Conservation (phyloP, 768 basidiomycete species). For the Phylloporus sp. region DNA sequence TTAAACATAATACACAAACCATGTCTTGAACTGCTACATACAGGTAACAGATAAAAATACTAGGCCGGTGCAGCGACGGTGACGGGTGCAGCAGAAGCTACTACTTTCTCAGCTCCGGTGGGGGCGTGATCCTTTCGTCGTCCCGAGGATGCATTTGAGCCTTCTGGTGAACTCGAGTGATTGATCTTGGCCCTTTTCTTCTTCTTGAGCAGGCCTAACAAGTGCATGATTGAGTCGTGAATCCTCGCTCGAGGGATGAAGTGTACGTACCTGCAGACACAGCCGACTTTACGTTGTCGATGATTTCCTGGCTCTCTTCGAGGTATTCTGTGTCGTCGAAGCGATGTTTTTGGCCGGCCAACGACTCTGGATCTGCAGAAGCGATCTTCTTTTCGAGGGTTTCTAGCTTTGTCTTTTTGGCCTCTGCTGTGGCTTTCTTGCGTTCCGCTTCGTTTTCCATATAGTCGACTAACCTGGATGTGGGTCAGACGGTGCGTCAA, state of each 20-base stretch:
- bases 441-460: conserved; percentile 81
- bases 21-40: background rate
- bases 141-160: conserved; percentile 21
- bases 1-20: background rate
- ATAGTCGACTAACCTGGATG: conserved; percentile 69
- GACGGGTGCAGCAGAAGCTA: conserved; percentile 1
- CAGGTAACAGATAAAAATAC: background rate
- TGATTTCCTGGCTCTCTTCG: conserved; percentile 86
- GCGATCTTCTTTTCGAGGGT: conserved; percentile 73
- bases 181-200: conserved; percentile 61
- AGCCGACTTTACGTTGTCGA: conserved; percentile 87
- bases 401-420: conserved; percentile 78
- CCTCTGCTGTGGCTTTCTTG: conserved; percentile 70
- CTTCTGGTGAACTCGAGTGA: conserved; percentile 13
- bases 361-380: conserved; percentile 38
- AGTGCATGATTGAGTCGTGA: conserved; percentile 18
- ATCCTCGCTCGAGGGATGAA: background rate
- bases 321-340: conserved; percentile 91
- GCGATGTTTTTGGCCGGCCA: conserved; percentile 76
- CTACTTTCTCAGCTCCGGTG: background rate
- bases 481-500: conserved; percentile 1
- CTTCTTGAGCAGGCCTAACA: conserved; percentile 68
- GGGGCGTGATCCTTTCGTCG: background rate
- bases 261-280: conserved; percentile 67
- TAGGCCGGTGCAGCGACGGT: conserved; percentile 18